Evolutionary conservation across 1,139 yeast species (phyloP).

Genomic region (Geotrichum phurueaensis): DNA sequence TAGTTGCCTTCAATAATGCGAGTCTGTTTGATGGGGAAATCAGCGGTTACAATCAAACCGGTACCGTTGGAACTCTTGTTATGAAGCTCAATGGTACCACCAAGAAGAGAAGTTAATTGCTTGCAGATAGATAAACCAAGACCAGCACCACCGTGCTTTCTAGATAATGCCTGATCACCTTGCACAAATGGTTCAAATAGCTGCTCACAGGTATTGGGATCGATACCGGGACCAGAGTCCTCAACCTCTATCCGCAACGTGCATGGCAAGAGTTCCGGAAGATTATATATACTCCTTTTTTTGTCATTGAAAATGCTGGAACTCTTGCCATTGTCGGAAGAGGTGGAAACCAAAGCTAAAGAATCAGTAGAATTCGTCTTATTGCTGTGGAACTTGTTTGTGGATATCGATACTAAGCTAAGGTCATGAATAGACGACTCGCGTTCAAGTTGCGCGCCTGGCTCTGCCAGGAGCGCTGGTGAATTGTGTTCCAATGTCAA

Average conservation of each 20-base stretch:
- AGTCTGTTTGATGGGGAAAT: constrained; percentile 11
- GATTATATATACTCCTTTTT: not conserved
- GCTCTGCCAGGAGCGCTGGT: too few species aligned
- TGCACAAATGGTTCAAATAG: constrained; percentile 95
- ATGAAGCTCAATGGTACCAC: constrained; percentile 45
- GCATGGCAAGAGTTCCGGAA: not conserved
- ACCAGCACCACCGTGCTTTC: constrained; percentile 95
- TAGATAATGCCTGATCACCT: constrained; percentile 88
- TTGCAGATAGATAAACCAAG: constrained; percentile 88
- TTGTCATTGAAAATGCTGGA: not conserved
- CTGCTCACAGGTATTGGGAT: constrained; percentile 66
- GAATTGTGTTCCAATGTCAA: too few species aligned
- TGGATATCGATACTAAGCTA: too few species aligned
- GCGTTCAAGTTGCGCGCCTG: too few species aligned
- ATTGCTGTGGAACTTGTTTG: too few species aligned
- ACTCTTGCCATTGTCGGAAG: not conserved
- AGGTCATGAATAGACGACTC: too few species aligned
- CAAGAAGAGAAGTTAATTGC: constrained; percentile 66
- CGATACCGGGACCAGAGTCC: constrained; percentile 74
- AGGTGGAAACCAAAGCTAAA: not conserved
- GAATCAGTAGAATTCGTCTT: not conserved
- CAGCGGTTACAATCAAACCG: constrained; percentile 7
- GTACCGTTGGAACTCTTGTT: not conserved
- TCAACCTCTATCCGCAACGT: constrained; percentile 61
- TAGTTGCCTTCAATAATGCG: not conserved